phyloP scores from a whole-genome alignment of 1,284 basidiomycete genomes.

The Tilletia caries region DNA sequence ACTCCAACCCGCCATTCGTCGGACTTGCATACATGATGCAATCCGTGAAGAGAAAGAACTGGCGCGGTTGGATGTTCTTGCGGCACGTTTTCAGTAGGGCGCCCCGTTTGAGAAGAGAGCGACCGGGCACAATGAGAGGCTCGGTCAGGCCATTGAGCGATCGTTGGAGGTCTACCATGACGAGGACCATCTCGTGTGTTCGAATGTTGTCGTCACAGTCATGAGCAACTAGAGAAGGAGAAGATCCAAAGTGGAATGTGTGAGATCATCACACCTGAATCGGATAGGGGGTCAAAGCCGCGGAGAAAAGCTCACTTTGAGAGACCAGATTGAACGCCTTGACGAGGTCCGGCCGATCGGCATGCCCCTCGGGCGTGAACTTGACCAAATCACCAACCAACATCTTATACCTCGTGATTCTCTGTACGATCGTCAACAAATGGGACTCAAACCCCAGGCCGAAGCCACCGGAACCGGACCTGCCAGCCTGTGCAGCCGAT shows the following conservation, averaged over 20 bases:
- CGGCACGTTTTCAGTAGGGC: conserved; percentile 50
- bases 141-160: conserved; percentile 41
- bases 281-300: neutral
- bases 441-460: conserved; percentile 50
- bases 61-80: conserved; percentile 48
- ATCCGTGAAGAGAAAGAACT: conserved; percentile 52
- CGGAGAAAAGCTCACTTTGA: conserved; percentile 16
- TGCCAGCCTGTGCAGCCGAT: conserved; percentile 21
- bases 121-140: conserved; percentile 46
- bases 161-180: conserved; percentile 47
- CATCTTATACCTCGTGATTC: conserved; percentile 51
- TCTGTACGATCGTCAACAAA: conserved; percentile 48
- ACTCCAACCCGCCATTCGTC: conserved; percentile 36
- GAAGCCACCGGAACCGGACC: conserved; percentile 21
- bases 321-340: conserved; percentile 40
- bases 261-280: no score
- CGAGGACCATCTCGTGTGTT: conserved; percentile 49
- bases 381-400: conserved; percentile 46
- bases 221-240: conserved; percentile 28
- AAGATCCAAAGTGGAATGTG: no score
- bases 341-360: conserved; percentile 33
- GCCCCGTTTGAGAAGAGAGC: conserved; percentile 41
- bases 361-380: conserved; percentile 39
- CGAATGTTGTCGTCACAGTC: conserved; percentile 51
- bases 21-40: conserved; percentile 47